Percentiles rank a stretch among this genome's conserved stretches.
phyloP scores from a whole-genome alignment of 2,329 filamentous ascomycete species.

The Capronia coronata region DNA sequence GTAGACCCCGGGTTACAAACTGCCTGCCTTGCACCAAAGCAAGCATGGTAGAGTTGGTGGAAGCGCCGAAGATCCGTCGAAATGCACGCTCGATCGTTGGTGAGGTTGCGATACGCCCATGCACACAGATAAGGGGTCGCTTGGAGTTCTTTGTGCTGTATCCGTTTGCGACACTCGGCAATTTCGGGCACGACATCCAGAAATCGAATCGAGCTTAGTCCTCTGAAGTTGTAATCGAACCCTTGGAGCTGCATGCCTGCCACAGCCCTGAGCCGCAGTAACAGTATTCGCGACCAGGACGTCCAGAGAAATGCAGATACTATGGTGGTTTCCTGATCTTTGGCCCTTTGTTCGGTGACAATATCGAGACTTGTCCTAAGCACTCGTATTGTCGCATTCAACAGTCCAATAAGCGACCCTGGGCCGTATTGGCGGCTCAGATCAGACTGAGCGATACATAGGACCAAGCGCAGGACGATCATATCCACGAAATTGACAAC shows the following conservation, averaged over 20 bases:
- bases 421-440: not conserved
- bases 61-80: constrained; percentile 5
- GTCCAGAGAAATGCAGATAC: constrained; percentile 10
- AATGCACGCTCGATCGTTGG: constrained; percentile 10
- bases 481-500: constrained; percentile 4
- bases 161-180: constrained; percentile 5
- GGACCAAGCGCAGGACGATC: constrained; percentile 3
- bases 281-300: constrained; percentile 2
- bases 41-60: constrained; percentile 1
- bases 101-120: constrained; percentile 13
- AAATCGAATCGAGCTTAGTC: constrained; percentile 1
- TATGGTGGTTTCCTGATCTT: not conserved
- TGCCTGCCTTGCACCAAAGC: not conserved
- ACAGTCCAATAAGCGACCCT: not conserved
- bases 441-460: not conserved
- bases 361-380: constrained; percentile 2
- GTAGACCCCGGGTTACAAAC: not conserved
- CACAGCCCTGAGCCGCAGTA: constrained; percentile 60
- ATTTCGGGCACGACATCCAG: constrained; percentile 7
- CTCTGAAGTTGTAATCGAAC: constrained; percentile 44
- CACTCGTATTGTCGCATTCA: constrained; percentile 4
- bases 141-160: constrained; percentile 1
- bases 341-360: not conserved
- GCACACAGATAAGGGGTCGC: constrained; percentile 10
- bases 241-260: constrained; percentile 67